Conservation (phyloP, 139 green algal species). For the Zygnema cylindricum region DNA sequence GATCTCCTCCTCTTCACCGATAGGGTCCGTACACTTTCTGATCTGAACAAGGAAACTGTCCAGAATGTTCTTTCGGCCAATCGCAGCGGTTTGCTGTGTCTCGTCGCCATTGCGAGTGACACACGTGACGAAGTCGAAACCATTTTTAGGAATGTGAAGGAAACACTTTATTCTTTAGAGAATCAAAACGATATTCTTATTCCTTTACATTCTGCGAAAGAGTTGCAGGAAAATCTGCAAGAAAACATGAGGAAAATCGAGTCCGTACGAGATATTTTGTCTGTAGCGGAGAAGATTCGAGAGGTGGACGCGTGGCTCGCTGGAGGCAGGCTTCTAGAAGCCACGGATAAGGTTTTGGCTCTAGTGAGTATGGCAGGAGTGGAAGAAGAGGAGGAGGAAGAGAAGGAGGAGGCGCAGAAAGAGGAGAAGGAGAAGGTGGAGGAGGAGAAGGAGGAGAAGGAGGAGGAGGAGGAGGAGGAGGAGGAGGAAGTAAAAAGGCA, state of each 20-base stretch:
- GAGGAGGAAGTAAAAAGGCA: no score
- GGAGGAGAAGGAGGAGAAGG: neutral
- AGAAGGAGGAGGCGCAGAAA: neutral
- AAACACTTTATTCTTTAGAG: neutral
- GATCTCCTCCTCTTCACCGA: no score
- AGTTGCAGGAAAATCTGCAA: conserved; percentile 6
- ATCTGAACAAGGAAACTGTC: neutral
- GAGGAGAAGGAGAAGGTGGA: neutral
- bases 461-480: neutral
- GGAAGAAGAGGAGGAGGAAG: conserved; percentile 6
- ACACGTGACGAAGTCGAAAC: neutral
- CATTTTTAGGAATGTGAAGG: neutral
- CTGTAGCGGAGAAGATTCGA: neutral
- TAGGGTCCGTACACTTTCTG: no score
- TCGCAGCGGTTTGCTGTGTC: neutral
- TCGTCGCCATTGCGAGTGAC: neutral
- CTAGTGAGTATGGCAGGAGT: neutral
- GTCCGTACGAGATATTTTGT: neutral
- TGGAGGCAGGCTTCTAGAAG: conserved; percentile 11
- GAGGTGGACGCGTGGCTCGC: neutral
- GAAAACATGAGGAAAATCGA: neutral
- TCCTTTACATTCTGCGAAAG: neutral
- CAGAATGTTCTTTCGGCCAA: neutral
- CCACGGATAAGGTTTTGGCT: neutral
- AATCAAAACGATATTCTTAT: neutral